phyloP scores from a whole-genome alignment of 805 yeast genomes.

The Ogataea angusta region DNA sequence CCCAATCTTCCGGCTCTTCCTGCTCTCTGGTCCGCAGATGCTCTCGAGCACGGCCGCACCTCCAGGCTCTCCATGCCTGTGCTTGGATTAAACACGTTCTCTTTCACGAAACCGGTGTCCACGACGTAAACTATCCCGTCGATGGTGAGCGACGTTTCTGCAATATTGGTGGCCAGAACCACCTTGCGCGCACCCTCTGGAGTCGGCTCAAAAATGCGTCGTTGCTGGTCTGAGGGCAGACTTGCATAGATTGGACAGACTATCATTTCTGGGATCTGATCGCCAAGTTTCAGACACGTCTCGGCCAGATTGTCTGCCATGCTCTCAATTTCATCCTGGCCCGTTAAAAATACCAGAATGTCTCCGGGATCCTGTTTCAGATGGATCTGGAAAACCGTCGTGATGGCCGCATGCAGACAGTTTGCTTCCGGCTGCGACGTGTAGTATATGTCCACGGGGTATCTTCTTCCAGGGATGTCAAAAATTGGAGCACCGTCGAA shows the following conservation, averaged over 20 bases:
- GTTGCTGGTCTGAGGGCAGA: slow-evolving; percentile 80
- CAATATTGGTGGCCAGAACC: slow-evolving; percentile 92
- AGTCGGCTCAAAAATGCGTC: slow-evolving; percentile 80
- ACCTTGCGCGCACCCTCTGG: slow-evolving; percentile 78
- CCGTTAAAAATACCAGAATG: slow-evolving; percentile 85
- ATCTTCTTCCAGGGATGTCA: slow-evolving; percentile 89
- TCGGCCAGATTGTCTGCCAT: slow-evolving; percentile 69
- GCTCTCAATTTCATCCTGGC: slow-evolving; percentile 93
- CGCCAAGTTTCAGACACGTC: slow-evolving; percentile 61
- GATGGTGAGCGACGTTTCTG: slow-evolving; percentile 94
- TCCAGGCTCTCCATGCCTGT: slow-evolving; percentile 86
- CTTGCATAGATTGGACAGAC: slow-evolving; percentile 90
- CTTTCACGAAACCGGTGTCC: slow-evolving; percentile 94
- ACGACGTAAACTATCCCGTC: slow-evolving; percentile 94
- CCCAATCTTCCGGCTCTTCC: slow-evolving; percentile 99
- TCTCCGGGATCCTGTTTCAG: slow-evolving; percentile 72
- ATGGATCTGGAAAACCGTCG: slow-evolving; percentile 86
- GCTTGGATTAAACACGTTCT: slow-evolving; percentile 81
- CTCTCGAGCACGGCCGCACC: slow-evolving; percentile 86
- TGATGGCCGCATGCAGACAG: slow-evolving; percentile 83
- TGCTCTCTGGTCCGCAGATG: slow-evolving; percentile 94
- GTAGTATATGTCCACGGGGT: slow-evolving; percentile 83
- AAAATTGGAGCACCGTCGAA: slow-evolving; percentile 84
- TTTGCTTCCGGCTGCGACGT: slow-evolving; percentile 87
- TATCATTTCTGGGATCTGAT: slow-evolving; percentile 56